Evolutionary conservation across 768 basidiomycete species (phyloP).

Genomic region (Suillus luteus): DNA sequence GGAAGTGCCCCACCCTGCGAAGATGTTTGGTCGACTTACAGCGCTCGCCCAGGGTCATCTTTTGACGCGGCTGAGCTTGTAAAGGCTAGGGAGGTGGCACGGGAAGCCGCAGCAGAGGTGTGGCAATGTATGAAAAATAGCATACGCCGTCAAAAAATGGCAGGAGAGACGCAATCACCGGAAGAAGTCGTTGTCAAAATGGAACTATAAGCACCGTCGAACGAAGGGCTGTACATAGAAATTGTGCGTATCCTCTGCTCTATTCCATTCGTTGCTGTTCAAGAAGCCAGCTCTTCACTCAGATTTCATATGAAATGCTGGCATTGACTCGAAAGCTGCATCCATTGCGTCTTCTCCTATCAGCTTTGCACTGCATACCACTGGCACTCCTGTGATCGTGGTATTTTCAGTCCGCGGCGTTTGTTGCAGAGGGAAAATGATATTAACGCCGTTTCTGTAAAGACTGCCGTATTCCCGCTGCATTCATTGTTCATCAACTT

Average conservation of each 20-base stretch:
- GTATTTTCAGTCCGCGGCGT: neutral
- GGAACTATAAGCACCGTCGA: constrained; percentile 33
- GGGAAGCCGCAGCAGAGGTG: constrained; percentile 45
- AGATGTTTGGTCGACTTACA: constrained; percentile 29
- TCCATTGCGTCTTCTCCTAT: neutral
- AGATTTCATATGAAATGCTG: neutral
- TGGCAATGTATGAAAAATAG: constrained; percentile 51
- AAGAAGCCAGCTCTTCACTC: neutral
- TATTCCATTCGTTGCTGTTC: neutral
- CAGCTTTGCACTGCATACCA: neutral
- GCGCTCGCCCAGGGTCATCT: constrained; percentile 18
- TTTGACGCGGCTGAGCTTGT: constrained; percentile 45
- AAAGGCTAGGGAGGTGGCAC: constrained; percentile 52
- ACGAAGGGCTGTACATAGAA: neutral
- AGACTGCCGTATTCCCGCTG: neutral
- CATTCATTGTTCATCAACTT: neutral
- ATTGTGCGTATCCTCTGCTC: neutral
- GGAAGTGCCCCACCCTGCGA: constrained; percentile 26
- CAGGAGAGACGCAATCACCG: constrained; percentile 26
- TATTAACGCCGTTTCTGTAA: neutral
- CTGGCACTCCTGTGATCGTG: neutral
- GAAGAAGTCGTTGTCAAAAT: constrained; percentile 42
- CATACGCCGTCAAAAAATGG: neutral
- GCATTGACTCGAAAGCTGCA: neutral
- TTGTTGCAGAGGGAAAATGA: neutral